phyloP scores from a whole-genome alignment of 208 protist genomes.

The Acanthamoeba culbertsoni region DNA sequence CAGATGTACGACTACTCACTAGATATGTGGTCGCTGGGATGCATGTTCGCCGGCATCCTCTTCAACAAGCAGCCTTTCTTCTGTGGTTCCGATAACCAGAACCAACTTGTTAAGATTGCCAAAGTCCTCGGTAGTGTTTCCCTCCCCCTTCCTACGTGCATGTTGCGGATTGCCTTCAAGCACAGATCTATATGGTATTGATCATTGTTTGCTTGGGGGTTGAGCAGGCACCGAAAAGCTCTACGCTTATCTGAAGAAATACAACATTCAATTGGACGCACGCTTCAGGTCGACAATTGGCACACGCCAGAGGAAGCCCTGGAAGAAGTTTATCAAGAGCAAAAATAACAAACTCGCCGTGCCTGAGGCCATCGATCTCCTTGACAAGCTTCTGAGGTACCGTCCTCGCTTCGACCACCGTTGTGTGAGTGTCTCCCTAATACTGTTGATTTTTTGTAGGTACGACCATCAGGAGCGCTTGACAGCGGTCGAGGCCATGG shows the following conservation, averaged over 20 bases:
- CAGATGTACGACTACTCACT: conserved; percentile 98
- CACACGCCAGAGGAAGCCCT: conserved; percentile 53
- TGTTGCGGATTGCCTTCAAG: too few relatives aligned
- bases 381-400: conserved; percentile 96
- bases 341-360: conserved; percentile 95
- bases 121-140: conserved; percentile 90
- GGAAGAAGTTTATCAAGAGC: conserved; percentile 68
- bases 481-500: conserved; percentile 97
- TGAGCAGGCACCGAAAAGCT: conserved; percentile 82
- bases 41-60: conserved; percentile 98
- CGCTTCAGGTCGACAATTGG: conserved; percentile 50
- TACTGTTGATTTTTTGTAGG: background rate
- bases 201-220: background rate
- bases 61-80: conserved; percentile 98
- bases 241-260: conserved; percentile 93
- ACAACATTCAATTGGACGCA: conserved; percentile 83
- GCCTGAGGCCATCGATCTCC: conserved; percentile 97
- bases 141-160: background rate
- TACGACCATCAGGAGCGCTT: conserved; percentile 96
- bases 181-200: too few relatives aligned
- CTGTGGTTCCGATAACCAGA: conserved; percentile 96
- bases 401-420: background rate
- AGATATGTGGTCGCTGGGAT: conserved; percentile 99
- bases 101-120: conserved; percentile 93
- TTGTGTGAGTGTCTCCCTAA: background rate